A percentile compares a stretch with the other conserved stretches of the same genome.
Evolutionary conservation across 2,329 filamentous ascomycete genomes (phyloP).

Genomic region (Claviceps lovelessii): DNA sequence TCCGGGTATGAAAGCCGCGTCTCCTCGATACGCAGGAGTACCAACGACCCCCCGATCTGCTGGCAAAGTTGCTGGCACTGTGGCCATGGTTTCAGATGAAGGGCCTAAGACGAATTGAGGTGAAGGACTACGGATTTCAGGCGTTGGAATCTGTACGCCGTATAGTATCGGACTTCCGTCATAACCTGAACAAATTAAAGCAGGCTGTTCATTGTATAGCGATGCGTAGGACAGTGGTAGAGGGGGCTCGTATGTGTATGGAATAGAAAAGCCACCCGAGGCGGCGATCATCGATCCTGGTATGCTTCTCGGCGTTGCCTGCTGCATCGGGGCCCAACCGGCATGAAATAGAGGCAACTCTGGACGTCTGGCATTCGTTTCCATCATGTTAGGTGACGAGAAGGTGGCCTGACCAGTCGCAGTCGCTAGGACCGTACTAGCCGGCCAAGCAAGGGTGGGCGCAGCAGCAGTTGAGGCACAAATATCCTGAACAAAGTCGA

Average conservation of each 20-base stretch:
- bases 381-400: slow-evolving; percentile 24
- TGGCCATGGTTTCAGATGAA: slow-evolving; percentile 35
- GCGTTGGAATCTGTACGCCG: slow-evolving; percentile 21
- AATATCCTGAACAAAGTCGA: slow-evolving; percentile 8
- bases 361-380: slow-evolving; percentile 11
- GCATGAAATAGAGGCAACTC: slow-evolving; percentile 17
- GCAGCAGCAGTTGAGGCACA: slow-evolving; percentile 11
- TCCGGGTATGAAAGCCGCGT: slow-evolving; percentile 26
- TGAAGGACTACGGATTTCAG: slow-evolving; percentile 35
- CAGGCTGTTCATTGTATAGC: slow-evolving; percentile 18
- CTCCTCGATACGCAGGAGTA: slow-evolving; percentile 23
- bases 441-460: slow-evolving; percentile 17
- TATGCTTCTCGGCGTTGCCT: slow-evolving; percentile 9
- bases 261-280: slow-evolving; percentile 13
- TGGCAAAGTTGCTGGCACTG: slow-evolving; percentile 26
- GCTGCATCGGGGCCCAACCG: slow-evolving; percentile 21
- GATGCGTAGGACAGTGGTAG: slow-evolving; percentile 19
- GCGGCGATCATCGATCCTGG: slow-evolving; percentile 11
- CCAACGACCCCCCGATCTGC: slow-evolving; percentile 16
- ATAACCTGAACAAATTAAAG: slow-evolving; percentile 21
- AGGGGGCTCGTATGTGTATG: slow-evolving; percentile 16
- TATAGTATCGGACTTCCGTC: slow-evolving; percentile 19
- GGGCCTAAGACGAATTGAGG: slow-evolving; percentile 32
- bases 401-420: slow-evolving; percentile 34
- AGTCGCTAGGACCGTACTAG: slow-evolving; percentile 27